phyloP scores from a whole-genome alignment of 768 basidiomycete genomes.

The Trametes villosa region DNA sequence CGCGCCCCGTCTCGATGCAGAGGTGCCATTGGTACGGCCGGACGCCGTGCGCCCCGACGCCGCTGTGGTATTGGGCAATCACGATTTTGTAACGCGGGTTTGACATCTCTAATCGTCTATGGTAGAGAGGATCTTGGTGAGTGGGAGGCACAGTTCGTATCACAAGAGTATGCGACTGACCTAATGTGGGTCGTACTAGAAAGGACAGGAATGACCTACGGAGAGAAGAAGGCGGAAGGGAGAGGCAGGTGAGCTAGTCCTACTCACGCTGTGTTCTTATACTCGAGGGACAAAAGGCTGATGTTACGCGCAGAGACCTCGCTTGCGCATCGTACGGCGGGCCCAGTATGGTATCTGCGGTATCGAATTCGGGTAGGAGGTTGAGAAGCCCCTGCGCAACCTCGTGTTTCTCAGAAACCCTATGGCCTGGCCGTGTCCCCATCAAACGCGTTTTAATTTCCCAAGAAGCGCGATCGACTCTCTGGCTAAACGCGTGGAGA shows the following conservation, averaged over 20 bases:
- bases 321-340: not conserved
- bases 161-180: no score
- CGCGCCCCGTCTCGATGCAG: slow-evolving; percentile 6
- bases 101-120: not conserved
- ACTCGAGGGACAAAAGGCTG: no score
- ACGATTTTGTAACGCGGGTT: not conserved
- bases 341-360: not conserved
- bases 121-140: not conserved
- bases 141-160: not conserved
- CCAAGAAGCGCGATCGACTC: not conserved
- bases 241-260: no score
- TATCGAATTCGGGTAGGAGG: not conserved
- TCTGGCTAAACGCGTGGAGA: not conserved
- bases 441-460: not conserved
- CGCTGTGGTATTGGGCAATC: slow-evolving; percentile 16
- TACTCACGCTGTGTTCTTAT: no score
- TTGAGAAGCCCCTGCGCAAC: not conserved
- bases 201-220: no score
- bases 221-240: no score
- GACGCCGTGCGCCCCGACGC: not conserved
- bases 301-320: no score
- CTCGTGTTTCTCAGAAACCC: not conserved
- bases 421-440: not conserved
- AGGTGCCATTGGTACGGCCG: slow-evolving; percentile 16
- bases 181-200: no score